These are phyloP conservation scores for Eucalyptus sideroxylon DNA, from an alignment of 345 rosid genomes.

Conservation along the genomic window DNA sequence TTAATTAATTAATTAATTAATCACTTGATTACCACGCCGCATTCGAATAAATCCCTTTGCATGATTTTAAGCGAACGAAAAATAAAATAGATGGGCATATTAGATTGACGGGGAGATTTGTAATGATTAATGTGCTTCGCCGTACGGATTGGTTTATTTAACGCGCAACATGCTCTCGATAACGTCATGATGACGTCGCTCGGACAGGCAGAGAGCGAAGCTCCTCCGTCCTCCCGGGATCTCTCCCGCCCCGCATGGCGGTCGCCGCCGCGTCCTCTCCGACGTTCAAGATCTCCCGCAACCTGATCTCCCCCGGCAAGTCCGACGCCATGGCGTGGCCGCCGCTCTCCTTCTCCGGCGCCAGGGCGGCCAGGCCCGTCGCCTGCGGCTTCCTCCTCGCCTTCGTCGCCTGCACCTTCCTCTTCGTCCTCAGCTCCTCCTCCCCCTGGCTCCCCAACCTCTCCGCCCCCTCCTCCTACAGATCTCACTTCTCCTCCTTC, in stretches of 20 bases:
- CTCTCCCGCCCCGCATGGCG: constrained; percentile 27
- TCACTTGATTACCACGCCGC: neutral
- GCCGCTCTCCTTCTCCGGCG: neutral
- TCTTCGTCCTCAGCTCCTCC: constrained; percentile 1
- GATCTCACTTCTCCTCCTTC: neutral
- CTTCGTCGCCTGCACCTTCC: constrained; percentile 3
- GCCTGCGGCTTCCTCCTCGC: neutral
- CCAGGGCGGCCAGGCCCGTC: neutral
- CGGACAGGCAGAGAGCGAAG: neutral
- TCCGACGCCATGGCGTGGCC: neutral
- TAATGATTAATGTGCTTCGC: neutral
- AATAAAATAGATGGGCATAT: neutral
- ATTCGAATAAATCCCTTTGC: neutral
- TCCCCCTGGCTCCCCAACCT: constrained; percentile 4
- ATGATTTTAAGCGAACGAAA: neutral
- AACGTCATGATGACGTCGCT: neutral
- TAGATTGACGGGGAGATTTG: neutral
- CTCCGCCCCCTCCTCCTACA: neutral
- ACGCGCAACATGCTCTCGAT: neutral
- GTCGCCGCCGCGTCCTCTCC: constrained; percentile 12
- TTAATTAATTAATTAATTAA: neutral
- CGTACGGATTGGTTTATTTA: neutral
- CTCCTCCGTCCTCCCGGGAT: neutral
- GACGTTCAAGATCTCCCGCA: neutral
- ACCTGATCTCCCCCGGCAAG: neutral